Conservation (phyloP, 805 yeast species). For the Candida silvicultrix region DNA sequence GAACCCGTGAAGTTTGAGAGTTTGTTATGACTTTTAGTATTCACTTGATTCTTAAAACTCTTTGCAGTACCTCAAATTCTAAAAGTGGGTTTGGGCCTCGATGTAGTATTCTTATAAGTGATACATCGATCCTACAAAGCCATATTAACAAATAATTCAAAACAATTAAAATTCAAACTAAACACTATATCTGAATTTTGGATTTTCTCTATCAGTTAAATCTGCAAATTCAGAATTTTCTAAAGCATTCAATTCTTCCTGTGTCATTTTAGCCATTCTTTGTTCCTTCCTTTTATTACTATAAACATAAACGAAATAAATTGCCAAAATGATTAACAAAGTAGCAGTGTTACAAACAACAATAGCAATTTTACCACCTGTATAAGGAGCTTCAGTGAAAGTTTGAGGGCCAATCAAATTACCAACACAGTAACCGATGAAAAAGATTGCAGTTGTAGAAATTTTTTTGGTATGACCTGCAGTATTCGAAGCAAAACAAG, state of each 20-base stretch:
- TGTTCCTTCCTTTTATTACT: constrained; percentile 36
- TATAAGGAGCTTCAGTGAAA: constrained; percentile 48
- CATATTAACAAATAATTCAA: neutral
- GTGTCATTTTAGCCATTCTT: constrained; percentile 10
- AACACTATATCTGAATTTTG: constrained; percentile 6
- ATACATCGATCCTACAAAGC: too few species aligned
- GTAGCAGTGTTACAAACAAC: constrained; percentile 41
- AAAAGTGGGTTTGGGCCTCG: too few species aligned
- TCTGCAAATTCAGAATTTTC: constrained; percentile 38
- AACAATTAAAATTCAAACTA: neutral
- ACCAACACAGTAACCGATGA: constrained; percentile 60
- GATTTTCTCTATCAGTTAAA: constrained; percentile 37
- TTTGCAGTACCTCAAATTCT: too few species aligned
- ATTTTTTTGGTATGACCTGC: constrained; percentile 70
- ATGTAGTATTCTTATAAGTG: too few species aligned
- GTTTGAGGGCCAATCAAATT: constrained; percentile 67
- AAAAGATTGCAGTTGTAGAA: constrained; percentile 45
- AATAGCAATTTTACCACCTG: constrained; percentile 47
- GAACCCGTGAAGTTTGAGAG: too few species aligned
- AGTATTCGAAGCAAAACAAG: constrained; percentile 37
- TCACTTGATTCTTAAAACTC: too few species aligned
- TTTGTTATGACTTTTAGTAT: too few species aligned
- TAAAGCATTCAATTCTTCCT: constrained; percentile 9
- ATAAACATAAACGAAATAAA: constrained; percentile 23
- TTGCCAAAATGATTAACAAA: constrained; percentile 27